phyloP scores from a whole-genome alignment of 306 rosid species.

The Chamaecrista fasciculata region DNA sequence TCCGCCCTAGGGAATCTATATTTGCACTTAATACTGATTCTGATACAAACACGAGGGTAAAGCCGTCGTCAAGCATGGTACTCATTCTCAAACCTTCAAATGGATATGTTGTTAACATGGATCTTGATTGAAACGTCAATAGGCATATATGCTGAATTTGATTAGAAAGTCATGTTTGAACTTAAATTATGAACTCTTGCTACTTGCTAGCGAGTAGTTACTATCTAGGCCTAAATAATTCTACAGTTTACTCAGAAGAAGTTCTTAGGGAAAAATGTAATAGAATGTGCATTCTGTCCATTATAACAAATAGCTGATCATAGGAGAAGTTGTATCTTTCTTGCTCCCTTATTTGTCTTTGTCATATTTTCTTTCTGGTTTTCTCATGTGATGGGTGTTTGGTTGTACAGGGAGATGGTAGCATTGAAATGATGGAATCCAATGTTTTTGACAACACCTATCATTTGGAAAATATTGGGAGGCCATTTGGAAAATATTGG shows the following conservation, averaged over 20 bases:
- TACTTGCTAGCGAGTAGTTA: too few species aligned
- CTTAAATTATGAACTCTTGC: background rate
- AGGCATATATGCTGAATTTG: background rate
- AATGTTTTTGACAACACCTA: slow-evolving; percentile 1
- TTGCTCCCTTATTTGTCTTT: background rate
- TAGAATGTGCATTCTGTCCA: background rate
- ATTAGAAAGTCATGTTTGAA: background rate
- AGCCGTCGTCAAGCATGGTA: slow-evolving; percentile 39
- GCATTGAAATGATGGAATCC: slow-evolving; percentile 20
- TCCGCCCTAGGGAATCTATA: slow-evolving; percentile 15
- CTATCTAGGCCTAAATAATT: background rate
- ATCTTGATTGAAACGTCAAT: background rate
- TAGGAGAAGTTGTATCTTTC: background rate
- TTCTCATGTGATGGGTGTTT: slow-evolving; percentile 11
- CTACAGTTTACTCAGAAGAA: background rate
- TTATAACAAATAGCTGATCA: background rate
- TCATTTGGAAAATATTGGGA: slow-evolving; percentile 23
- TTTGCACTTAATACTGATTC: slow-evolving; percentile 4
- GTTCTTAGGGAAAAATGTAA: background rate
- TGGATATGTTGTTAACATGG: background rate
- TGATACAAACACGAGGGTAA: slow-evolving; percentile 29
- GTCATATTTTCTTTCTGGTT: slow-evolving; percentile 1
- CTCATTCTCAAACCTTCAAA: background rate
- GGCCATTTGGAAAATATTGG: slow-evolving; percentile 28
- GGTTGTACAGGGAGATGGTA: slow-evolving; percentile 34